These are phyloP conservation scores for Venturia aucupariae DNA, from an alignment of 2,329 filamentous ascomycete genomes.

Conservation along the genomic window DNA sequence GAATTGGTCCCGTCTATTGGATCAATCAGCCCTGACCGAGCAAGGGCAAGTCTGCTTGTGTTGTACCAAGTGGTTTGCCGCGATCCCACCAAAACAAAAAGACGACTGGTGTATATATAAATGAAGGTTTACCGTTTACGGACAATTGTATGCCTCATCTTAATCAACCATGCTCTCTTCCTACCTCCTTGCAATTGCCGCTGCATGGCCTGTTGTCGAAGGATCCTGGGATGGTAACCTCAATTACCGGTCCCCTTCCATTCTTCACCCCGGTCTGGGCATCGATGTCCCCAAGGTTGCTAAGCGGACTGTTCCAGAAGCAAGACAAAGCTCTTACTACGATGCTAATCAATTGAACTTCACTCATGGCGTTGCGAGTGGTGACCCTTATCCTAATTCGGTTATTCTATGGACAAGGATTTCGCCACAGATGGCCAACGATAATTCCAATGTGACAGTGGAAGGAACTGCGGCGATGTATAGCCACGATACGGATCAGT, in stretches of 20 bases:
- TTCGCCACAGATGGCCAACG: slow-evolving; percentile 33
- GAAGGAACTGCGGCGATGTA: slow-evolving; percentile 47
- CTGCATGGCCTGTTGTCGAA: background rate
- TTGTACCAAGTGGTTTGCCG: background rate
- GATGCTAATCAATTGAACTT: slow-evolving; percentile 41
- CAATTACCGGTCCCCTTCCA: slow-evolving; percentile 11
- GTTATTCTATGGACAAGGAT: slow-evolving; percentile 35
- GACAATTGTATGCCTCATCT: background rate
- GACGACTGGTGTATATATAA: background rate
- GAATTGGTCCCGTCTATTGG: background rate
- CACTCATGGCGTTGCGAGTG: slow-evolving; percentile 48
- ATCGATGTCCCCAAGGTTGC: slow-evolving; percentile 38
- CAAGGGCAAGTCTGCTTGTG: background rate
- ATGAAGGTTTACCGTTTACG: background rate
- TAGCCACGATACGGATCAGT: slow-evolving; percentile 39
- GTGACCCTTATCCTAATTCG: slow-evolving; percentile 35
- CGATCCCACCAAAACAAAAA: background rate
- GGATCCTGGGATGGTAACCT: slow-evolving; percentile 3
- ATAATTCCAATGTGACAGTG: slow-evolving; percentile 40
- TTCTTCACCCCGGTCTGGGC: slow-evolving; percentile 37
- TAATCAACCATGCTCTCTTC: background rate
- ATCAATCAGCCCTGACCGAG: background rate
- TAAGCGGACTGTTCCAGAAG: slow-evolving; percentile 9
- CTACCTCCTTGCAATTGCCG: background rate
- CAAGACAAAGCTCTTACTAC: background rate